These are phyloP conservation scores for Trypanosoma brucei DNA, from an alignment of 208 protist genomes.

Conservation along the genomic window DNA sequence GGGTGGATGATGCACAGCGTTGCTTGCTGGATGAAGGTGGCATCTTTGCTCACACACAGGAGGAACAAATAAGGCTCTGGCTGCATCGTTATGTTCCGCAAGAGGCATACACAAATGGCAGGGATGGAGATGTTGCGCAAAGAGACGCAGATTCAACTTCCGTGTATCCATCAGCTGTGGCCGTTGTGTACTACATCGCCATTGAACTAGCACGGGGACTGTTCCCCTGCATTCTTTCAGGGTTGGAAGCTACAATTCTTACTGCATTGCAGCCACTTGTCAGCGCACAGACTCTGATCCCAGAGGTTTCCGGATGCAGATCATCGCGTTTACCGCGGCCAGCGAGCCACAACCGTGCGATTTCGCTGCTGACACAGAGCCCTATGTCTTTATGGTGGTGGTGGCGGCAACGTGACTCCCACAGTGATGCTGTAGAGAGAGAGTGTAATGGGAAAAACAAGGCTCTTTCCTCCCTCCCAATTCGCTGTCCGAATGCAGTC, in stretches of 20 bases:
- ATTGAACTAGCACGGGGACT: conserved; percentile 16
- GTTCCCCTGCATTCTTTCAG: conserved; percentile 14
- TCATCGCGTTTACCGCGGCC: neutral
- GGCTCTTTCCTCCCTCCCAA: too few species aligned
- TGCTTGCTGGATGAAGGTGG: conserved; percentile 5
- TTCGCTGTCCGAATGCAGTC: conserved; percentile 9
- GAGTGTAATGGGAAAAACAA: neutral
- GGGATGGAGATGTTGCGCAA: neutral
- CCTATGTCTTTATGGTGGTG: conserved; percentile 12
- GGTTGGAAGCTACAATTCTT: conserved; percentile 21
- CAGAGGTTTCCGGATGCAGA: neutral
- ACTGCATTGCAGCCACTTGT: conserved; percentile 23
- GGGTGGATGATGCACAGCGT: conserved; percentile 8
- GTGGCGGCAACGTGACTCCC: conserved; percentile 7
- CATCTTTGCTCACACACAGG: conserved; percentile 12
- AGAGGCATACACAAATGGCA: conserved; percentile 4
- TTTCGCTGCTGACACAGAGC: conserved; percentile 19
- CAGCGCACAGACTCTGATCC: conserved; percentile 3
- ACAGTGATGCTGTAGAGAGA: neutral
- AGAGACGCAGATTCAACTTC: neutral
- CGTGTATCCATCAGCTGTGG: conserved; percentile 15
- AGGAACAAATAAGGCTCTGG: conserved; percentile 13
- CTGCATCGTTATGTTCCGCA: conserved; percentile 17
- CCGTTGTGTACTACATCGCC: conserved; percentile 17
- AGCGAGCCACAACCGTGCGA: conserved; percentile 6